Percentiles rank a stretch among this genome's conserved stretches.
Conservation (phyloP, 805 yeast species). For the Wickerhamiella qilinensis region DNA sequence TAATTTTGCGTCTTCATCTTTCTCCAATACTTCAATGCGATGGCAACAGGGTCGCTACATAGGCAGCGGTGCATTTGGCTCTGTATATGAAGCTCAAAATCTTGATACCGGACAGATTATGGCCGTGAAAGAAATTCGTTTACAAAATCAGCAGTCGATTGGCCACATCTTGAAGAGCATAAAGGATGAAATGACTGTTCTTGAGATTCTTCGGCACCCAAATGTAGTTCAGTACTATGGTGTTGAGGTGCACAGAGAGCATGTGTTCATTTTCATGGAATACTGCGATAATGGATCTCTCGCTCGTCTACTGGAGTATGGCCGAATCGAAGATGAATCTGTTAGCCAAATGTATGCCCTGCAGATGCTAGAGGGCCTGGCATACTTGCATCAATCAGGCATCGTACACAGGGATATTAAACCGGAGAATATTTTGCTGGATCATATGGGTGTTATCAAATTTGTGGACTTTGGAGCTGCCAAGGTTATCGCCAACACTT, state of each 20-base stretch:
- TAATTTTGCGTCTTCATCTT: constrained; percentile 71
- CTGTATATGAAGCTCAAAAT: constrained; percentile 81
- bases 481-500: constrained; percentile 41
- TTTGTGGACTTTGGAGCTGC: constrained; percentile 98
- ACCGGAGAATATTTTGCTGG: constrained; percentile 83
- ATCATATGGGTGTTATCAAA: constrained; percentile 83
- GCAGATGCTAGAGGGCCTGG: constrained; percentile 89
- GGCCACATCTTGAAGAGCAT: constrained; percentile 73
- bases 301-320: constrained; percentile 71
- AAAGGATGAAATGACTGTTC: constrained; percentile 90
- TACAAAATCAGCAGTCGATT: constrained; percentile 76
- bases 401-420: constrained; percentile 95
- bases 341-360: constrained; percentile 79
- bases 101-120: constrained; percentile 88
- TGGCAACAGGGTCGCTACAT: constrained; percentile 94
- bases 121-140: constrained; percentile 91
- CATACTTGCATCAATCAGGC: constrained; percentile 85
- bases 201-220: constrained; percentile 91
- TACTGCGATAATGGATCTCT: constrained; percentile 91
- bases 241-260: constrained; percentile 91
- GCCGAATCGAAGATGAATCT: constrained; percentile 88
- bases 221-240: constrained; percentile 94
- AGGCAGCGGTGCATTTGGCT: constrained; percentile 94
- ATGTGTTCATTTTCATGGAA: constrained; percentile 93
- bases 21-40: constrained; percentile 77